These are phyloP conservation scores for Rhizopus delemar DNA, from an alignment of 371 early-diverging fungal genomes.

Conservation along the genomic window DNA sequence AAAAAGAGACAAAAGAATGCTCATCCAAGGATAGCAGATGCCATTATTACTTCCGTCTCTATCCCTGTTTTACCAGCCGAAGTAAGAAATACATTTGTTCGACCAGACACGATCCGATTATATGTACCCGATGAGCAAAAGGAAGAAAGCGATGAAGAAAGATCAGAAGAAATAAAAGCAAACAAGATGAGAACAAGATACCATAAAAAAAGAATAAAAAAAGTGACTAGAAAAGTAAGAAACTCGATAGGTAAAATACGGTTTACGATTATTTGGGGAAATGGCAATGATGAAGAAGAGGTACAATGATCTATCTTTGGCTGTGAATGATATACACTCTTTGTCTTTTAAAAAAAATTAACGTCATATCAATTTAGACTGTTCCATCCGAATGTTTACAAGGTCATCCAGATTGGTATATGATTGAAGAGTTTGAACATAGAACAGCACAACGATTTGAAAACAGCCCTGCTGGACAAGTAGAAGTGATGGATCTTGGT, in stretches of 20 bases:
- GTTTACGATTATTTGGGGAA: constrained; percentile 11
- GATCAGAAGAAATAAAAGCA: neutral
- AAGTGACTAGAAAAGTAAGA: constrained; percentile 8
- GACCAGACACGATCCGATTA: constrained; percentile 19
- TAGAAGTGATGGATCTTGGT: neutral
- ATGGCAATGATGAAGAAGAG: constrained; percentile 4
- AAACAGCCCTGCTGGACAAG: neutral
- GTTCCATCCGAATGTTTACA: constrained; percentile 19
- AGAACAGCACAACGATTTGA: constrained; percentile 1
- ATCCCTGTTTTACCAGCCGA: constrained; percentile 12
- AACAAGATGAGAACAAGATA: constrained; percentile 3
- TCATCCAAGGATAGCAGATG: constrained; percentile 22
- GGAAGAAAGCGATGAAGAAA: constrained; percentile 14
- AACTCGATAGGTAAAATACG: constrained; percentile 16
- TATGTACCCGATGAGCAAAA: constrained; percentile 25
- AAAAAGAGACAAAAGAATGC: neutral
- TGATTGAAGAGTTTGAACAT: constrained; percentile 24
- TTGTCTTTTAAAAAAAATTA: neutral
- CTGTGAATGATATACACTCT: no score
- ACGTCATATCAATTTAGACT: constrained; percentile 1
- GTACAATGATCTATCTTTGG: neutral
- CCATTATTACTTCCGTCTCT: constrained; percentile 3
- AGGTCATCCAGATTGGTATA: constrained; percentile 24
- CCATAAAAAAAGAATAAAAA: constrained; percentile 9
- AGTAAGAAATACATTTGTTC: constrained; percentile 8